phyloP scores from a whole-genome alignment of 805 yeast species.

The Dipodascus geniculatus region DNA sequence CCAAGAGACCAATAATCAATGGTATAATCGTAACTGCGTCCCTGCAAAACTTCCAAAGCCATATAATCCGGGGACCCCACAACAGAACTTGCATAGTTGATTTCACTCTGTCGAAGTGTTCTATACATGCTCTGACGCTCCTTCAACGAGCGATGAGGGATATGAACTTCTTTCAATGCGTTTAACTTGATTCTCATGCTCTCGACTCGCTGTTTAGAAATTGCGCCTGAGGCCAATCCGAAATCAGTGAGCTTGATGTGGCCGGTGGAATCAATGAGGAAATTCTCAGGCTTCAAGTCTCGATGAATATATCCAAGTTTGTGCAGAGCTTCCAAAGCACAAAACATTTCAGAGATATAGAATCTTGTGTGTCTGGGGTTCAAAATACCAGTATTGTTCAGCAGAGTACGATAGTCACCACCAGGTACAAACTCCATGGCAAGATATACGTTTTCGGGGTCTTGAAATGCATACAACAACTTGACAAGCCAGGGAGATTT shows the following conservation, averaged over 20 bases:
- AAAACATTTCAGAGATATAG: slow-evolving; percentile 92
- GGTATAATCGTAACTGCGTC: slow-evolving; percentile 85
- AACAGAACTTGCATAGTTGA: slow-evolving; percentile 84
- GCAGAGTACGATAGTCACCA: slow-evolving; percentile 91
- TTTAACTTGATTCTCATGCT: slow-evolving; percentile 62
- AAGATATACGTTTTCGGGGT: slow-evolving; percentile 72
- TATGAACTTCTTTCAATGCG: slow-evolving; percentile 64
- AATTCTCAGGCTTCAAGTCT: slow-evolving; percentile 92
- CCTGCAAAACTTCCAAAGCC: slow-evolving; percentile 96
- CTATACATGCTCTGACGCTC: slow-evolving; percentile 85
- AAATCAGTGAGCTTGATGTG: slow-evolving; percentile 92
- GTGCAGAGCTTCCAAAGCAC: slow-evolving; percentile 86
- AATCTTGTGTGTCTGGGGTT: slow-evolving; percentile 94
- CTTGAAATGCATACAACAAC: slow-evolving; percentile 90
- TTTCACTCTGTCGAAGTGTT: slow-evolving; percentile 55
- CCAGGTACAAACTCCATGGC: slow-evolving; percentile 99
- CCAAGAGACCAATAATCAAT: slow-evolving; percentile 99
- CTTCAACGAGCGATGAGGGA: slow-evolving; percentile 58
- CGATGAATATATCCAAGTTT: slow-evolving; percentile 94
- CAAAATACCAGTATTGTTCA: slow-evolving; percentile 85
- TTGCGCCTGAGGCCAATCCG: slow-evolving; percentile 94
- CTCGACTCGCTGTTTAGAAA: slow-evolving; percentile 85
- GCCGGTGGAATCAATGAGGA: slow-evolving; percentile 78
- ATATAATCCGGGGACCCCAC: slow-evolving; percentile 98
- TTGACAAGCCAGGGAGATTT: slow-evolving; percentile 94